A percentile compares a stretch with the other conserved stretches of the same genome.
Evolutionary conservation across 768 basidiomycete genomes (phyloP).

Genomic region (Boletus edulis): DNA sequence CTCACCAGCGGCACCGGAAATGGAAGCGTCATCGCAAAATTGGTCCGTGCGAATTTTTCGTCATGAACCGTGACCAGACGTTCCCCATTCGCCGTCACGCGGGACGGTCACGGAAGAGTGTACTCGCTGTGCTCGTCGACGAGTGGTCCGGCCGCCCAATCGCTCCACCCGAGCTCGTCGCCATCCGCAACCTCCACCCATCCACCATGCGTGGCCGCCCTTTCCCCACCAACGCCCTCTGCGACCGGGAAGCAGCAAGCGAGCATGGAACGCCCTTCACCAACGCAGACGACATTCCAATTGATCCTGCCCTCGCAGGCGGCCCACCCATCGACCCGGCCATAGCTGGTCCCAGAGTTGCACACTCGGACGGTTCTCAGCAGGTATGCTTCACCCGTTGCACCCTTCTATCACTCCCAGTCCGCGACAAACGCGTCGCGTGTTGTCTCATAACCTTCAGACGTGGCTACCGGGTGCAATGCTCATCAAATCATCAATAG

Average conservation of each 20-base stretch:
- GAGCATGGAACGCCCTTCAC: conserved; percentile 59
- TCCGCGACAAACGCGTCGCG: conserved; percentile 65
- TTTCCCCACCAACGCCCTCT: conserved; percentile 42
- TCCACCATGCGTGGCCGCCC: conserved; percentile 58
- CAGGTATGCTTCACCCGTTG: conserved; percentile 39
- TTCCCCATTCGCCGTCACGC: conserved; percentile 30
- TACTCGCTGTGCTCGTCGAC: conserved; percentile 38
- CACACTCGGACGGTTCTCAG: conserved; percentile 10
- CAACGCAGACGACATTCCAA: conserved; percentile 67
- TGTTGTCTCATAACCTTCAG: conserved; percentile 40
- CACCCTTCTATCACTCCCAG: conserved; percentile 13
- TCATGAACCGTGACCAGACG: conserved; percentile 26
- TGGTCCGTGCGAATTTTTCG: conserved; percentile 4
- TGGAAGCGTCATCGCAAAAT: conserved; percentile 5
- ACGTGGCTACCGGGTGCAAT: conserved; percentile 16
- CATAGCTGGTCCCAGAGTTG: conserved; percentile 34
- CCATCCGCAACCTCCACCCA: conserved; percentile 9
- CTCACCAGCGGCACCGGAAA: background rate
- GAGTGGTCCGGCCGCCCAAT: conserved; percentile 26
- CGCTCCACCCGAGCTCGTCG: conserved; percentile 16
- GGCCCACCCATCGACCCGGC: conserved; percentile 50
- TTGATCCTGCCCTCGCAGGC: conserved; percentile 71
- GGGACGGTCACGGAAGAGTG: conserved; percentile 29
- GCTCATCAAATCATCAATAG: conserved; percentile 24
- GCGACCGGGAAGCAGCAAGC: conserved; percentile 55